Evolutionary conservation across 805 yeast genomes (phyloP).

Genomic region (Lipomyces chichibuensis): DNA sequence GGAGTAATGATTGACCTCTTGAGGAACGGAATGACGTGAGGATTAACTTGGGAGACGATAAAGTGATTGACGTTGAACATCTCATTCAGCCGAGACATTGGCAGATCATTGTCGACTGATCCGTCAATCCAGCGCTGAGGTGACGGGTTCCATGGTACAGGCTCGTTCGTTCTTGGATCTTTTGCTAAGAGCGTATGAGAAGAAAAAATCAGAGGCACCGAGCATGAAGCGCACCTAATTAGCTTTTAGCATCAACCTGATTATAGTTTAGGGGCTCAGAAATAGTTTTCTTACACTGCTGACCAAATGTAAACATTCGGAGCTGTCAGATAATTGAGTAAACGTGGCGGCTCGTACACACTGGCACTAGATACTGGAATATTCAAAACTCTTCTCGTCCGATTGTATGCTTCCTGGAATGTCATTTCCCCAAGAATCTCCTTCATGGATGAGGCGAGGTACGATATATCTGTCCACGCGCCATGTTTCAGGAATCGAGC

Average conservation of each 20-base stretch:
- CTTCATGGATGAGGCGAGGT: conserved; percentile 72
- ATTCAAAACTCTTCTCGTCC: conserved; percentile 90
- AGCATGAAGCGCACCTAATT: conserved; percentile 76
- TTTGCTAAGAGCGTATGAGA: conserved; percentile 85
- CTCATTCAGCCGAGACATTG: conserved; percentile 85
- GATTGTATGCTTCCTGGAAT: conserved; percentile 89
- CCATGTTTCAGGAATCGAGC: conserved; percentile 77
- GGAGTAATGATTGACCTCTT: conserved; percentile 15
- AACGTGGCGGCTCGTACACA: conserved; percentile 84
- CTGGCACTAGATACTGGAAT: conserved; percentile 93
- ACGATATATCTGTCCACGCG: conserved; percentile 80
- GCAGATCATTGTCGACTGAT: conserved; percentile 91
- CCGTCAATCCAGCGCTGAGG: conserved; percentile 90
- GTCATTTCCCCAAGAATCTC: conserved; percentile 86
- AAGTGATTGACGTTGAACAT: conserved; percentile 98
- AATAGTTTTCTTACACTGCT: conserved; percentile 58
- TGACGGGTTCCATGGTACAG: conserved; percentile 80
- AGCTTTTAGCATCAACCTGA: conserved; percentile 83
- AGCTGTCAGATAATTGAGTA: conserved; percentile 87
- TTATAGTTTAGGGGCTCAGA: conserved; percentile 54
- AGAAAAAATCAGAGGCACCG: conserved; percentile 89
- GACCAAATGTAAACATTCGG: conserved; percentile 93
- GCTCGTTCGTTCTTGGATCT: conserved; percentile 68
- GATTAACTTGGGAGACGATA: conserved; percentile 96
- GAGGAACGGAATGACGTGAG: conserved; percentile 89